Conservation (phyloP, 768 basidiomycete genomes). For the Xanthoconium purpureum region DNA sequence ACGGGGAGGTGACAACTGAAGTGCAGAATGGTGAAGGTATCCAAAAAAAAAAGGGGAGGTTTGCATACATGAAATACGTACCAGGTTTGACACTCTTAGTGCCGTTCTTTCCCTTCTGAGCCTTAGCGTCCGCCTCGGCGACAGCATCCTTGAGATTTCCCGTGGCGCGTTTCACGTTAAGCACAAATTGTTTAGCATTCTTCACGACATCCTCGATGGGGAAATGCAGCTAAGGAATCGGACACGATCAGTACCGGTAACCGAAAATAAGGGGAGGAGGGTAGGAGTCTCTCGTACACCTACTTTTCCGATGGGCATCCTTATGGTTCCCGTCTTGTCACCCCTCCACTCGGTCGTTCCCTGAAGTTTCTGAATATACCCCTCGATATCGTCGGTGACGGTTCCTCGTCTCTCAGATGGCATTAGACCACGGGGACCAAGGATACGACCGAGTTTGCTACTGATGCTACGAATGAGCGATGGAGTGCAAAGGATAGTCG, state of each 20-base stretch:
- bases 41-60: background rate
- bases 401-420: constrained; percentile 92
- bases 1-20: background rate
- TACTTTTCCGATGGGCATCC: constrained; percentile 78
- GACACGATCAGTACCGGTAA: constrained; percentile 1
- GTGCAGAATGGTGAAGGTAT: background rate
- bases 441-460: constrained; percentile 71
- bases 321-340: constrained; percentile 81
- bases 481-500: constrained; percentile 81
- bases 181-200: constrained; percentile 76
- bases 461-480: constrained; percentile 76
- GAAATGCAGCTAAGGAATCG: constrained; percentile 60
- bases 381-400: constrained; percentile 84
- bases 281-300: constrained; percentile 15
- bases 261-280: background rate
- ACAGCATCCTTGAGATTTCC: constrained; percentile 58
- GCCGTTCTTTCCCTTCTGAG: constrained; percentile 36
- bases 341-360: constrained; percentile 93
- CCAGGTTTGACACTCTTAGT: constrained; percentile 46
- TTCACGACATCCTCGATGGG: constrained; percentile 70
- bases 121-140: constrained; percentile 38
- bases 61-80: constrained; percentile 15
- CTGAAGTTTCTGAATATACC: constrained; percentile 73
- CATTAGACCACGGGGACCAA: constrained; percentile 93
- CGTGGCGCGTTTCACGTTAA: constrained; percentile 69